Conservation (phyloP, 768 basidiomycete genomes). For the Termitomyces sp. region DNA sequence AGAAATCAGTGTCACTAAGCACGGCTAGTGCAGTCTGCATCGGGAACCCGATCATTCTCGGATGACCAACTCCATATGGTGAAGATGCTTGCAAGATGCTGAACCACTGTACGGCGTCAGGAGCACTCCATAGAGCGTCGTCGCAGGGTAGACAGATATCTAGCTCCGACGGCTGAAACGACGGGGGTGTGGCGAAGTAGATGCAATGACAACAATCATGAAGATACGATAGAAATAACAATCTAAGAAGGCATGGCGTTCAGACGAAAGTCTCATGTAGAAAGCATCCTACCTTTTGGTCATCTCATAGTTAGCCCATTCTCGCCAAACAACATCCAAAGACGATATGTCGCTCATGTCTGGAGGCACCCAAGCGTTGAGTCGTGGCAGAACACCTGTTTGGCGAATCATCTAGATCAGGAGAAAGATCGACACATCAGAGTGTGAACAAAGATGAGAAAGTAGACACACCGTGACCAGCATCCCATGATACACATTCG, state of each 20-base stretch:
- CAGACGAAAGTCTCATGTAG: background rate
- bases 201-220: slow-evolving; percentile 55
- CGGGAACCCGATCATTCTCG: slow-evolving; percentile 29
- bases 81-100: slow-evolving; percentile 26
- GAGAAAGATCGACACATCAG: background rate
- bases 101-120: slow-evolving; percentile 43
- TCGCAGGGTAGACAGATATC: slow-evolving; percentile 52
- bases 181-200: slow-evolving; percentile 43
- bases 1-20: slow-evolving; percentile 25
- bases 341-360: slow-evolving; percentile 27
- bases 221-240: slow-evolving; percentile 43
- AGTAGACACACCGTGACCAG: slow-evolving; percentile 45
- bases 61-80: slow-evolving; percentile 25
- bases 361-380: slow-evolving; percentile 37
- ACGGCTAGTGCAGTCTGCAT: slow-evolving; percentile 31
- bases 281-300: slow-evolving; percentile 42
- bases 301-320: slow-evolving; percentile 53
- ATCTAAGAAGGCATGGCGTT: slow-evolving; percentile 22
- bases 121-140: slow-evolving; percentile 47
- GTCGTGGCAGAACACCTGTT: slow-evolving; percentile 36
- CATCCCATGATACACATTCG: slow-evolving; percentile 54
- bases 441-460: background rate
- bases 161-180: slow-evolving; percentile 42
- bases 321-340: slow-evolving; percentile 43
- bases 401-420: slow-evolving; percentile 39